Evolutionary conservation across 2,329 filamentous ascomycete genomes (phyloP).

Genomic region (Ophioceras dolichostomum): DNA sequence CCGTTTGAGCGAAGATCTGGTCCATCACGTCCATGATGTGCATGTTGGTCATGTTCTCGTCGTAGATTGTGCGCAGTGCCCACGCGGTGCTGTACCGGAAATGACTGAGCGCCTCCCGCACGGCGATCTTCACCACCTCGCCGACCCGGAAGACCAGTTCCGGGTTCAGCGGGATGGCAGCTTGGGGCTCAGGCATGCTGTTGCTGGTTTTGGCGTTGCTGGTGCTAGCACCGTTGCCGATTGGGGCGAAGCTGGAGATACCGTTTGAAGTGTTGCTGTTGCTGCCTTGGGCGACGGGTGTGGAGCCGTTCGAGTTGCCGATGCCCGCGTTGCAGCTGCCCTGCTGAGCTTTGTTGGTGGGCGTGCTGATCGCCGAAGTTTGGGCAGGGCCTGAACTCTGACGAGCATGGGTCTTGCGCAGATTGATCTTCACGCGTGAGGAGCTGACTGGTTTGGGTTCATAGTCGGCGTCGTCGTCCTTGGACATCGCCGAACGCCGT

Average conservation of each 20-base stretch:
- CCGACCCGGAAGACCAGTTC: too few species aligned
- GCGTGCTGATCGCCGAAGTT: background rate
- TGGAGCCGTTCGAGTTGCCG: too few species aligned
- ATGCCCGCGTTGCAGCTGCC: background rate
- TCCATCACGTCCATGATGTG: constrained; percentile 44
- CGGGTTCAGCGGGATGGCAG: too few species aligned
- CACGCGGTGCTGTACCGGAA: constrained; percentile 50
- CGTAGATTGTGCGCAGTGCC: constrained; percentile 47
- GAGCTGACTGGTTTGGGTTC: constrained; percentile 20
- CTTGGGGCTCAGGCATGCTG: too few species aligned
- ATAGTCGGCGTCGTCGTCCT: constrained; percentile 28
- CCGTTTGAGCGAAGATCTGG: constrained; percentile 43
- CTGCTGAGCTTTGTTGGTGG: background rate
- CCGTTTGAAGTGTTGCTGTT: background rate
- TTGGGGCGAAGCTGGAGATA: background rate
- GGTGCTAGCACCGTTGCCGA: background rate
- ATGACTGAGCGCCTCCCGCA: constrained; percentile 43
- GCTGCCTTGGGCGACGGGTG: background rate
- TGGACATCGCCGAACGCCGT: too few species aligned
- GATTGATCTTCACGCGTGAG: constrained; percentile 14
- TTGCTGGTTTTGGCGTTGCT: background rate
- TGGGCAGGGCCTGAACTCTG: constrained; percentile 2
- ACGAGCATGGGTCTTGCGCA: constrained; percentile 9
- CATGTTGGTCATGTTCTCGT: constrained; percentile 39
- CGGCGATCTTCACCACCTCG: constrained; percentile 40